Percentiles rank a stretch among this genome's conserved stretches.
Conservation (phyloP, 495 filamentous ascomycete genomes). For the Xeromyces bisporus region DNA sequence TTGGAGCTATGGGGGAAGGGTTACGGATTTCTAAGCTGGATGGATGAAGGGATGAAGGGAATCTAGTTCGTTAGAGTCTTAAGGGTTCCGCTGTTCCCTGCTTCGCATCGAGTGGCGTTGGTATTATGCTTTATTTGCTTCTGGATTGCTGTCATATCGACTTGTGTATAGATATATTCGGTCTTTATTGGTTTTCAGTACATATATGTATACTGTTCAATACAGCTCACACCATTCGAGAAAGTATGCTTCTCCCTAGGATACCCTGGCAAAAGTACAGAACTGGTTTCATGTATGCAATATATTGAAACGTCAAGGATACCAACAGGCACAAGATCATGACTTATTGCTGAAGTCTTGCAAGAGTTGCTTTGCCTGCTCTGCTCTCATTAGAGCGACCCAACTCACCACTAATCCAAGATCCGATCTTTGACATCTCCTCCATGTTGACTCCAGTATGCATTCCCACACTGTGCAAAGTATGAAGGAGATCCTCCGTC, state of each 20-base stretch:
- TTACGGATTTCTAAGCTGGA: slow-evolving; percentile 66
- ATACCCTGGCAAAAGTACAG: too few species aligned
- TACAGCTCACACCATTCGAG: too few species aligned
- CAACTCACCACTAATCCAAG: slow-evolving; percentile 77
- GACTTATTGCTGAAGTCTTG: slow-evolving; percentile 19
- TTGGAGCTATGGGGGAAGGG: slow-evolving; percentile 91
- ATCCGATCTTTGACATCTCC: slow-evolving; percentile 60
- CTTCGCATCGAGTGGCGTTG: too few species aligned
- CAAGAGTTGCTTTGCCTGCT: slow-evolving; percentile 63
- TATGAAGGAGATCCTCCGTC: slow-evolving; percentile 87
- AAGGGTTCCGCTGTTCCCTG: too few species aligned
- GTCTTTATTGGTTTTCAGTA: too few species aligned
- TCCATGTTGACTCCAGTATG: slow-evolving; percentile 79
- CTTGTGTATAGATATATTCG: too few species aligned
- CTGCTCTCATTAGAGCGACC: slow-evolving; percentile 58
- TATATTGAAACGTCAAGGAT: slow-evolving; percentile 1
- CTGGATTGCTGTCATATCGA: too few species aligned
- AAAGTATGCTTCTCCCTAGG: too few species aligned
- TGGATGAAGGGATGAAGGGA: neutral
- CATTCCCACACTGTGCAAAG: slow-evolving; percentile 70
- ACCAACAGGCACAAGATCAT: neutral
- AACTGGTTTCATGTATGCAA: too few species aligned
- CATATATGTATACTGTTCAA: too few species aligned
- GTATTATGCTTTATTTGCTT: too few species aligned
- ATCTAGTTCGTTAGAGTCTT: too few species aligned